Evolutionary conservation across 139 green algal species (phyloP).

Genomic region (Raphidocelis subcapitata): DNA sequence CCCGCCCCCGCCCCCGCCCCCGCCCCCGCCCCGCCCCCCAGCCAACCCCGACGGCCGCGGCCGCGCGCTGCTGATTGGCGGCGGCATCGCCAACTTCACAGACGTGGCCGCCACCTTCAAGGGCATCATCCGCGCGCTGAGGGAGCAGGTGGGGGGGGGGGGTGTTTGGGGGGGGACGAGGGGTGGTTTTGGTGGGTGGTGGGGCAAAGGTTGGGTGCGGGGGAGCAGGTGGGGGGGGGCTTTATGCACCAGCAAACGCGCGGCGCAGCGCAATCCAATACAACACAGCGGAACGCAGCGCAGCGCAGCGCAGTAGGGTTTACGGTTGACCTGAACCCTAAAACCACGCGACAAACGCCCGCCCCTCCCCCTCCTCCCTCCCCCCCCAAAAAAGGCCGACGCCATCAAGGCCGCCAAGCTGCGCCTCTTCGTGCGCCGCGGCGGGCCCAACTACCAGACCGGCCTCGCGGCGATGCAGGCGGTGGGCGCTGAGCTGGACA

Average conservation of each 20-base stretch:
- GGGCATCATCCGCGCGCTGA: slow-evolving; percentile 84
- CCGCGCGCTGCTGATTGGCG: slow-evolving; percentile 85
- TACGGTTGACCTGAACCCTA: no score
- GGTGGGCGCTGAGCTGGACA: slow-evolving; percentile 73
- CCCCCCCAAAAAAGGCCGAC: neutral
- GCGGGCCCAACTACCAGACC: slow-evolving; percentile 88
- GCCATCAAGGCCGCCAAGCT: slow-evolving; percentile 72
- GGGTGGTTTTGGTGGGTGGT: neutral
- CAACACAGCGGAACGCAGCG: no score
- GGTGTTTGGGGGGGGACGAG: neutral
- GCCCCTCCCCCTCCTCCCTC: neutral
- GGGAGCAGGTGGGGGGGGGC: no score
- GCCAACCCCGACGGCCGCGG: slow-evolving; percentile 61
- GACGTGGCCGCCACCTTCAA: slow-evolving; percentile 94
- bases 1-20: neutral
- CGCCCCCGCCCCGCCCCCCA: slow-evolving; percentile 11
- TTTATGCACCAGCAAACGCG: no score
- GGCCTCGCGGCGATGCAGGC: slow-evolving; percentile 48
- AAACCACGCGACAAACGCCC: no score
- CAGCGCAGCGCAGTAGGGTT: no score
- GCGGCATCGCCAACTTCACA: slow-evolving; percentile 96
- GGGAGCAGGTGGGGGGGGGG: slow-evolving; percentile 45
- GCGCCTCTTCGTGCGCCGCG: slow-evolving; percentile 83
- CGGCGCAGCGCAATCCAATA: no score
- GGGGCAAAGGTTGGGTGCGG: no score